These are phyloP conservation scores for Rhizoclosmatium globosum DNA, from an alignment of 192 early-diverging fungal genomes.

Conservation along the genomic window DNA sequence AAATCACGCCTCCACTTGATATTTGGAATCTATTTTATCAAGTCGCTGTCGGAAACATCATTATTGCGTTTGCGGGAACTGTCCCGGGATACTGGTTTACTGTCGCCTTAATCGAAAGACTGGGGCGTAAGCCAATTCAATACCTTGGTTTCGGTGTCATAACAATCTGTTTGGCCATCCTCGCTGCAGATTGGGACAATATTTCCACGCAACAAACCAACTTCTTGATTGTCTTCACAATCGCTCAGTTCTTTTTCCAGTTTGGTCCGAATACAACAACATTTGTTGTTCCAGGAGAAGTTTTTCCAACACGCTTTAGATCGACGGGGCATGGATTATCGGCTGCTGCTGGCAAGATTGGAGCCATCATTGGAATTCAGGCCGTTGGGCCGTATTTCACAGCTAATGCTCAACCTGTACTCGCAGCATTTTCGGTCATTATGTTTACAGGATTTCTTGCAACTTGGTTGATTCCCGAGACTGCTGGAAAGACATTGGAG, in stretches of 20 bases:
- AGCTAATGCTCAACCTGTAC: constrained; percentile 28
- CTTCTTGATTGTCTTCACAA: constrained; percentile 58
- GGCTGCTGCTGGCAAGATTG: constrained; percentile 79
- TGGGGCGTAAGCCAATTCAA: constrained; percentile 95
- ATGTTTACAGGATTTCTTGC: constrained; percentile 67
- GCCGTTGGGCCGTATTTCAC: constrained; percentile 52
- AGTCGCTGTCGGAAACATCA: constrained; percentile 85
- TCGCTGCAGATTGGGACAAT: constrained; percentile 46
- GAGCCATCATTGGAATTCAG: constrained; percentile 72
- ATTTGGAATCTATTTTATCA: constrained; percentile 43
- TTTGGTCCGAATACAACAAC: constrained; percentile 96
- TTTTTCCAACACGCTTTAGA: constrained; percentile 79
- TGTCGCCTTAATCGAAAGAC: constrained; percentile 85
- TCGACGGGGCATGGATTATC: constrained; percentile 83
- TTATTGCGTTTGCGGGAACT: constrained; percentile 72
- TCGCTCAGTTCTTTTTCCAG: constrained; percentile 80
- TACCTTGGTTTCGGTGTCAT: constrained; percentile 86
- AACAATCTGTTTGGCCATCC: constrained; percentile 74
- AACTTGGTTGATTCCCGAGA: constrained; percentile 79
- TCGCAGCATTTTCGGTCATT: constrained; percentile 43
- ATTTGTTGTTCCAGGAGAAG: constrained; percentile 77
- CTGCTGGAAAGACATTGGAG: constrained; percentile 78
- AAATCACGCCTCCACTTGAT: constrained; percentile 59
- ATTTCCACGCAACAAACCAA: constrained; percentile 23
- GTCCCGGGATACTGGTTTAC: constrained; percentile 97